Evolutionary conservation across 768 basidiomycete species (phyloP).

Genomic region (Roridomyces roridus): DNA sequence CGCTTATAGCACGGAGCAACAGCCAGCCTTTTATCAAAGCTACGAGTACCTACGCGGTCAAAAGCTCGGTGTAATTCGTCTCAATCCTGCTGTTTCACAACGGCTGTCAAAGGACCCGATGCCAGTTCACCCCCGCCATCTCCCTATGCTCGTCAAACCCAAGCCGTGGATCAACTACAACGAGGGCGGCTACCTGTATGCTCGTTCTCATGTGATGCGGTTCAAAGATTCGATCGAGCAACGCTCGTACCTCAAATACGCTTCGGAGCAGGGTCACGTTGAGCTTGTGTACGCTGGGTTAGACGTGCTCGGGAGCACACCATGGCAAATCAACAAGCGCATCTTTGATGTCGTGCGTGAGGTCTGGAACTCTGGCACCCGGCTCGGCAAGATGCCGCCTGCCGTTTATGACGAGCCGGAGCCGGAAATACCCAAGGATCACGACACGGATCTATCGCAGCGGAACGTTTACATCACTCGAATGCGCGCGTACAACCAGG

Average conservation of each 20-base stretch:
- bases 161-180: slow-evolving; percentile 83
- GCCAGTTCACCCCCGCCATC: slow-evolving; percentile 88
- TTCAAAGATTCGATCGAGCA: slow-evolving; percentile 93
- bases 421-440: slow-evolving; percentile 57
- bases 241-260: slow-evolving; percentile 74
- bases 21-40: slow-evolving; percentile 89
- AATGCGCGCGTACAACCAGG: slow-evolving; percentile 59
- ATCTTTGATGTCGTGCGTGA: slow-evolving; percentile 77
- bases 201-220: slow-evolving; percentile 81
- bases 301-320: slow-evolving; percentile 87
- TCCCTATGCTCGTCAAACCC: slow-evolving; percentile 95
- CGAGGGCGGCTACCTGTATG: slow-evolving; percentile 85
- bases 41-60: slow-evolving; percentile 95
- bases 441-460: slow-evolving; percentile 56
- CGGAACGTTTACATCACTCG: slow-evolving; percentile 60
- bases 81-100: slow-evolving; percentile 82
- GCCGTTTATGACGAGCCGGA: slow-evolving; percentile 68
- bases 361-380: slow-evolving; percentile 88
- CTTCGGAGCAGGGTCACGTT: slow-evolving; percentile 74
- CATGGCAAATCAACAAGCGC: slow-evolving; percentile 86
- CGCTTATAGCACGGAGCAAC: slow-evolving; percentile 67
- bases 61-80: slow-evolving; percentile 89
- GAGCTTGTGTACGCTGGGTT: slow-evolving; percentile 89
- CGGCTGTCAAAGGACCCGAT: slow-evolving; percentile 78
- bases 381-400: slow-evolving; percentile 86